Percentiles rank a stretch among this genome's conserved stretches.
These are phyloP conservation scores for Tylopilus felleus DNA, from an alignment of 768 basidiomycete genomes.

Conservation along the genomic window DNA sequence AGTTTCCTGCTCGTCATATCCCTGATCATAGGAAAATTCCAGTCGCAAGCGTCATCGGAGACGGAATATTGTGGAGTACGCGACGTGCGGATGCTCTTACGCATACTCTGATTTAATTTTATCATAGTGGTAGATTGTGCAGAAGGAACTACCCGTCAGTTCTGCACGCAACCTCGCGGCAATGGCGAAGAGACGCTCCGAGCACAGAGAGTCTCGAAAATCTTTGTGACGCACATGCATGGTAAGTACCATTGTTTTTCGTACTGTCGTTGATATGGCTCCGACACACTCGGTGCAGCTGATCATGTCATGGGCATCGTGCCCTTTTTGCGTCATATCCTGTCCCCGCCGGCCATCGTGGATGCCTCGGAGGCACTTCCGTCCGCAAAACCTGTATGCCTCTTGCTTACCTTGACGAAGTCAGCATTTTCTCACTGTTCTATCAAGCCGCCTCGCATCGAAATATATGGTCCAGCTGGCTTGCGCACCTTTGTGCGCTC, in stretches of 20 bases:
- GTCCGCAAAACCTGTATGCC: slow-evolving; percentile 12
- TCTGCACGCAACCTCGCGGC: slow-evolving; percentile 49
- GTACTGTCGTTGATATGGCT: background rate
- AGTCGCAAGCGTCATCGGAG: slow-evolving; percentile 53
- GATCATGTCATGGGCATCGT: slow-evolving; percentile 77
- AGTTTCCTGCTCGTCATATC: background rate
- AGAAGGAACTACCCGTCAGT: slow-evolving; percentile 74
- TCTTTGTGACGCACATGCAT: slow-evolving; percentile 88
- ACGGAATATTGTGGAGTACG: slow-evolving; percentile 68
- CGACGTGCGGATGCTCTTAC: background rate
- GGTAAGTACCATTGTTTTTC: slow-evolving; percentile 35
- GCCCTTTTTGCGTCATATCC: slow-evolving; percentile 57
- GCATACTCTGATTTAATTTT: slow-evolving; percentile 1
- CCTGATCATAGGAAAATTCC: slow-evolving; percentile 2
- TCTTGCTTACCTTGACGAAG: background rate
- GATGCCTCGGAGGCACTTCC: slow-evolving; percentile 5
- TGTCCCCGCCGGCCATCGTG: slow-evolving; percentile 43
- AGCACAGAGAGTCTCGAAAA: slow-evolving; percentile 51
- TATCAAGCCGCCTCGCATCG: slow-evolving; percentile 46
- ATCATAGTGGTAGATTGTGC: slow-evolving; percentile 77
- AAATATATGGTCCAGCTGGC: slow-evolving; percentile 80
- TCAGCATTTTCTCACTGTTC: background rate
- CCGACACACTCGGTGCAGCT: slow-evolving; percentile 34
- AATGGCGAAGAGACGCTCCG: slow-evolving; percentile 34
- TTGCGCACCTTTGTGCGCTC: slow-evolving; percentile 72